Evolutionary conservation across 2,329 filamentous ascomycete genomes (phyloP).

Genomic region (Botrytis cinerea): DNA sequence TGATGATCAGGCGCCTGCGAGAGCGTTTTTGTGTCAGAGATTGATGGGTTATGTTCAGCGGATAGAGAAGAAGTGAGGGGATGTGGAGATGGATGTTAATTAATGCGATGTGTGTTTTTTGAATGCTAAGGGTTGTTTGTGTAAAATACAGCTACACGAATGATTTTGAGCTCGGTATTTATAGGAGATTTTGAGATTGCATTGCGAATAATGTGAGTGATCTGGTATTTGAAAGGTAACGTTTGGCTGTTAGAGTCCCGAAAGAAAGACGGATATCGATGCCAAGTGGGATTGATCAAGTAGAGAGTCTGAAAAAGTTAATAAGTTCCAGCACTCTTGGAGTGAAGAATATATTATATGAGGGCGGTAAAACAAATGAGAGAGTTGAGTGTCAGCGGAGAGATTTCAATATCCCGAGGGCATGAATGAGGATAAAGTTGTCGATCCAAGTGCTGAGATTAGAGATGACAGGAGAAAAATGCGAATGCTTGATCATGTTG

Average conservation of each 20-base stretch:
- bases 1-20: conserved; percentile 48
- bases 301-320: not conserved
- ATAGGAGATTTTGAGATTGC: not conserved
- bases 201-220: not conserved
- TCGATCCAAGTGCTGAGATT: not conserved
- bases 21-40: conserved; percentile 32
- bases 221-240: not conserved
- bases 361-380: not conserved
- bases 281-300: not conserved
- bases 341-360: not conserved
- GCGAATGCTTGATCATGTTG: not conserved
- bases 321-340: not conserved
- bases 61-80: conserved; percentile 2
- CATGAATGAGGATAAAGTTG: rapidly evolving
- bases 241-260: not conserved
- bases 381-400: not conserved
- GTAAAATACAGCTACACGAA: not conserved
- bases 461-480: not conserved
- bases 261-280: not conserved
- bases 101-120: not conserved
- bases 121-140: not conserved
- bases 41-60: conserved; percentile 28
- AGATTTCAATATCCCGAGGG: not conserved
- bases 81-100: not conserved
- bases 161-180: not conserved